Evolutionary conservation across 371 early-diverging fungal species (phyloP), one percentile per base, ranked within the genome.

Genomic region (Mortierella sp.): DNA sequence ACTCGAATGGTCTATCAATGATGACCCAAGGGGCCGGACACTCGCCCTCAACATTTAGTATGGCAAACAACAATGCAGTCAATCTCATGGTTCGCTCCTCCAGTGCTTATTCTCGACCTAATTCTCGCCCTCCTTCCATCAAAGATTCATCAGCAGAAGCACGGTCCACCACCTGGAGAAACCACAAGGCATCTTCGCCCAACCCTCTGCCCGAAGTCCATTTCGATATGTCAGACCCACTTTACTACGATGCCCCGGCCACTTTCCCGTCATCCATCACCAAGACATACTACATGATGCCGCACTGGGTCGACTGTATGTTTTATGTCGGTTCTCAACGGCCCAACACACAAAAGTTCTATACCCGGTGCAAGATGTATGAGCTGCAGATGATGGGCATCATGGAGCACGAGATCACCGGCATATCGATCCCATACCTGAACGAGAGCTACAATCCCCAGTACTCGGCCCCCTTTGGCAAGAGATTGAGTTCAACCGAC

Each of bases 241-340:
- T 89, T 3, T 85, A 89, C 50, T 79, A 82, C 42, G 87, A 88
- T 30, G 82, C 81, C 4, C 30, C 72, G 12, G 59, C 69, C 6
- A 65, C 65, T 2, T 76, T 76, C 50, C 70, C 78, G 1, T 63
- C 76, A 1, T 70, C 78, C 3, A 23, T 81, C 11, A 86, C 81
- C 0, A 75, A 83, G 32, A 75, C 62, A 2, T 91, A 91, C 62
- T 95, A 89, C 71, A 87, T 89, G 53, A 89, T 94, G 30, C 97
- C 98, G 0, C 90, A 94, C 70, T 98, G 98, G 98, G 84, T 97
- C 17, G 96, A 95, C 57, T 90, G 92, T 55, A 95, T 94, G 56
- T 98, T 95, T 69, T 97, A 91, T 81, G 87, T 86, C 65, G 80
- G 83, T 57, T 79, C 89, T 43, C 85, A 86, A 7, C 81, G 80